Base-by-base conservation (phyloP, 2,329 filamentous ascomycete genomes). In the Paecilomyces niveus region DNA sequence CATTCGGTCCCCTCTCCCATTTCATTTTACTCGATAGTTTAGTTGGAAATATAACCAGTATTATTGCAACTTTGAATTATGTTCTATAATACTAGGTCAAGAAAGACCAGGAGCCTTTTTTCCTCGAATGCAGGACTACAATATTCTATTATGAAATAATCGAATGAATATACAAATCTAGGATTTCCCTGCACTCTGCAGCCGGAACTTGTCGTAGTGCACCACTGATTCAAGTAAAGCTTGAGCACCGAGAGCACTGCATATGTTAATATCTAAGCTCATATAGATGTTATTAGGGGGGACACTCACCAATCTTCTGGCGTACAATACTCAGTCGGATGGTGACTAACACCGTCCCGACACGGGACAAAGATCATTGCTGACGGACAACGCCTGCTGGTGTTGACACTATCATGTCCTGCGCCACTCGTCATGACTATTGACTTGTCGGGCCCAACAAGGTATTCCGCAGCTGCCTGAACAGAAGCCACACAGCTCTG, bases 321-420 rank as follows among this genome's bases (percentile, higher is more conserved):
- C n/a, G 73, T 78, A 29, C 81, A 81, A 61, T 82, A 85, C 64
- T 85, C 84, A 11, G 78, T 74, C 3, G 84, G 83, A 62, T 85
- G 80, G 65, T 86, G 83, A 60, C 80, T 83, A 18, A 86, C 73
- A 0, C 84, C 84, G 58, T 83, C 78, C 63, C 74, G 76, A 59
- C 81, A 84, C 9, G 83, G 83, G 6, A 85, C 81, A 60, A 86
- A 86, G n/a, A 86, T 84, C 83, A 86, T 86, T 15, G 80, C 78
- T 3, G 83, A 84, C 13, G 83, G 84, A 55, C 78, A 83, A 35
- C 74, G 74, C 56, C 78, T 75, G 58, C 78, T 83, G 10, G 82
- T 78, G 62, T 84, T 81, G 7, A 85, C 82, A 55, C 79, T 84
- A 62, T 85, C 83, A 68, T 86, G 83, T 0, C 84, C 83, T 10